Evolutionary conservation across 306 rosid genomes (phyloP), one percentile per base, ranked within the genome.

Genomic region (Malus sieversii): DNA sequence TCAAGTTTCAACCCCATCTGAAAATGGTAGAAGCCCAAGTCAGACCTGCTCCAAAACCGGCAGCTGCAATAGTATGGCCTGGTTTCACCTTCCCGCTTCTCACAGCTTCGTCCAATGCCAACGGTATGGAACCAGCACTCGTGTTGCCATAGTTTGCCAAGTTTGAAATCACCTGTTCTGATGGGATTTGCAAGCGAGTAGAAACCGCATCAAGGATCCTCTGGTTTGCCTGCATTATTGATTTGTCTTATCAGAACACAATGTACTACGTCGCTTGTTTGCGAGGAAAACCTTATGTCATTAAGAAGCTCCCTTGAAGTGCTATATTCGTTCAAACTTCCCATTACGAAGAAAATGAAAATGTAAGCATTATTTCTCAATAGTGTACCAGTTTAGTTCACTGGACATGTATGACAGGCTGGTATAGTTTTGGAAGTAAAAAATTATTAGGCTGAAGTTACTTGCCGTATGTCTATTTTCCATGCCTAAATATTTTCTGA

Each of bases 1-100:
- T 88, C 84, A 45, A 62, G 27, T 55, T 78, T 88, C 85, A 95
- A 35, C 97, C 91, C 99, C 99, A 95, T 75, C 99, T 90, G 38
- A 87, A 1, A 74, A 87, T 89, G 10, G 97, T 97, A 5, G 98
- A 93, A 70, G 93, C 98, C 98, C 98, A 93, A 7, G 98, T 91
- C 72, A 93, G 90, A 74, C 98, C 98, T 1, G 99, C 99, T 5
- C 99, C 98, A 2, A 95, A 95, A 33, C 99, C 99, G 1, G 98
- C 93, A 45, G 95, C 77, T 51, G 98, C 98, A 45, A 94, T 90
- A 10, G 88, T 91, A 25, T 91, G 90, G 66, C 98, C 98, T 10
- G 85, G 81, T 84, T 88, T 86, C 77, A 94, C 90, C 85, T 82
- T 88, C 35, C 97, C 96, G 4, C 90, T 77, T 70, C 98, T 78